Conservation (phyloP, 2,329 filamentous ascomycete species). For the Biscogniauxia mediterranea region DNA sequence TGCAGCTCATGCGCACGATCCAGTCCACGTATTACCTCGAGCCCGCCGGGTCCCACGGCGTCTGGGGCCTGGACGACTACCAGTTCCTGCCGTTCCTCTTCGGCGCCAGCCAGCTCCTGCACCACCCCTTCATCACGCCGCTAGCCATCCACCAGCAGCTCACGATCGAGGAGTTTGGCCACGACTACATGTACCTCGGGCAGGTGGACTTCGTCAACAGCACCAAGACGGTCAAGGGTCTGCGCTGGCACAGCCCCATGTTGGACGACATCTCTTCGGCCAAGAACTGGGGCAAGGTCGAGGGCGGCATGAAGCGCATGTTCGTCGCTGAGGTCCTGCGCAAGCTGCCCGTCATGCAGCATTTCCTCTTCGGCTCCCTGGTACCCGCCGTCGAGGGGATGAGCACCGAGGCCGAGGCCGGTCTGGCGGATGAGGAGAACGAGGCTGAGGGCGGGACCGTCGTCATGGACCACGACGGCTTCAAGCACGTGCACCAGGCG, state of each 20-base stretch:
- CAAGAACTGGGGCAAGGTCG: slow-evolving; percentile 87
- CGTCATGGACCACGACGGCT: slow-evolving; percentile 60
- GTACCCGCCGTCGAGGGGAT: slow-evolving; percentile 80
- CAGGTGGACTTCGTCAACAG: slow-evolving; percentile 94
- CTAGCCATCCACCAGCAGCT: slow-evolving; percentile 84
- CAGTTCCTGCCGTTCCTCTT: slow-evolving; percentile 96
- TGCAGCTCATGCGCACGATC: slow-evolving; percentile 80
- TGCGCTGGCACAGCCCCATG: slow-evolving; percentile 98
- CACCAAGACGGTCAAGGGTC: slow-evolving; percentile 91
- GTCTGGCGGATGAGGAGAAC: slow-evolving; percentile 44
- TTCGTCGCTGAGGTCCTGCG: slow-evolving; percentile 89
- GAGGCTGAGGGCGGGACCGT: slow-evolving; percentile 57
- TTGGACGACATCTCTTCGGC: slow-evolving; percentile 93
- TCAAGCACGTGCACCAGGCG: slow-evolving; percentile 69
- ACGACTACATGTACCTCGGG: slow-evolving; percentile 85
- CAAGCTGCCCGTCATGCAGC: slow-evolving; percentile 97
- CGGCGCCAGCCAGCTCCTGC: slow-evolving; percentile 83
- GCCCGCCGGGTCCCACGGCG: slow-evolving; percentile 92
- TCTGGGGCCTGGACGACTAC: slow-evolving; percentile 98
- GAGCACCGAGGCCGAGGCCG: slow-evolving; percentile 61
- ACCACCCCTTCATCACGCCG: slow-evolving; percentile 78
- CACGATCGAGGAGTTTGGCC: slow-evolving; percentile 79
- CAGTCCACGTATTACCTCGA: slow-evolving; percentile 96
- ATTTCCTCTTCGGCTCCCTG: slow-evolving; percentile 89
- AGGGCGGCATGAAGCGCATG: slow-evolving; percentile 95